These are phyloP conservation scores for Rosa chinensis DNA, from an alignment of 306 rosid species.

Conservation along the genomic window DNA sequence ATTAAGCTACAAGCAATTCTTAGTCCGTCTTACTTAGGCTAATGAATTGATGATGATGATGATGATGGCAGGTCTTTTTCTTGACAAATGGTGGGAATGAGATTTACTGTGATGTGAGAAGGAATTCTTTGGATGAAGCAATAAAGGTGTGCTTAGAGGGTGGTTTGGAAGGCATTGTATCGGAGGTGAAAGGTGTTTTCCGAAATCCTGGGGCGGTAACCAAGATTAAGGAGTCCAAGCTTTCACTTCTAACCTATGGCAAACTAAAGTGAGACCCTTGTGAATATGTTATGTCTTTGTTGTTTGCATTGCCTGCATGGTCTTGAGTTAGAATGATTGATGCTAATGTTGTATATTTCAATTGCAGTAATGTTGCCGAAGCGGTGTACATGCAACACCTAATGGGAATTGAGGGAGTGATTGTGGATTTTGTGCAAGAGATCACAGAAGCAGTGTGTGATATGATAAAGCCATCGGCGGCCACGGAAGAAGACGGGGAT, in stretches of 20 bases:
- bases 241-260: constrained; percentile 77
- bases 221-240: constrained; percentile 76
- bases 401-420: constrained; percentile 92
- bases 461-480: constrained; percentile 46
- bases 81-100: constrained; percentile 87
- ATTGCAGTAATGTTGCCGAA: constrained; percentile 78
- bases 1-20: background rate
- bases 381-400: constrained; percentile 87
- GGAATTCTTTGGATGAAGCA: constrained; percentile 96
- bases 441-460: constrained; percentile 66
- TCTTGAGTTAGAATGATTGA: background rate
- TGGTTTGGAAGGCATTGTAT: constrained; percentile 84
- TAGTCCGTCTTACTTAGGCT: background rate
- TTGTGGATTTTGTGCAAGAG: constrained; percentile 80
- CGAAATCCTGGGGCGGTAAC: constrained; percentile 64
- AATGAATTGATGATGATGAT: background rate
- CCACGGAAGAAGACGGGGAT: constrained; percentile 36
- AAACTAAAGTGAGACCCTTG: constrained; percentile 55
- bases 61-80: constrained; percentile 62
- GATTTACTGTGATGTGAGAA: constrained; percentile 67
- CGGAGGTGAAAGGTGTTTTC: constrained; percentile 73
- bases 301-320: background rate
- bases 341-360: background rate
- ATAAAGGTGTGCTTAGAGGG: constrained; percentile 72
- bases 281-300: background rate